Evolutionary conservation across 1,284 basidiomycete genomes (phyloP).

Genomic region (Moesziomyces aphidis): DNA sequence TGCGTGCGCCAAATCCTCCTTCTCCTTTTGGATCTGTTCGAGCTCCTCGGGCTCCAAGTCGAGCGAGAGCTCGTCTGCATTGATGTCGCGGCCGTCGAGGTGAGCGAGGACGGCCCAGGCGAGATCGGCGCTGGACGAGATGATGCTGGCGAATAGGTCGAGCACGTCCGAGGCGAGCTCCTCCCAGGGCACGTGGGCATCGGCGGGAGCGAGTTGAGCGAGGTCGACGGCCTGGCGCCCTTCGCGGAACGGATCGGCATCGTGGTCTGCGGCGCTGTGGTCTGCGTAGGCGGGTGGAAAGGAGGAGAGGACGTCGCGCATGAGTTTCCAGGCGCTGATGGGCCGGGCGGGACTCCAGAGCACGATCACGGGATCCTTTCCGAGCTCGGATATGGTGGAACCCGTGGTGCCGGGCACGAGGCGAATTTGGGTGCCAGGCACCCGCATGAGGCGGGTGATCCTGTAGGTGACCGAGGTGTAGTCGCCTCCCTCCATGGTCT

Average conservation of each 20-base stretch:
- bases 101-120: slow-evolving; percentile 77
- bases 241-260: slow-evolving; percentile 39
- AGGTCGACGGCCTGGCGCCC: slow-evolving; percentile 41
- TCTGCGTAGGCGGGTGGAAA: slow-evolving; percentile 67
- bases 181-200: slow-evolving; percentile 31
- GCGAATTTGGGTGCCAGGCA: slow-evolving; percentile 78
- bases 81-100: slow-evolving; percentile 70
- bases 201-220: slow-evolving; percentile 38
- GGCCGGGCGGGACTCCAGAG: slow-evolving; percentile 84
- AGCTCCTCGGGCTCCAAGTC: slow-evolving; percentile 49
- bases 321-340: slow-evolving; percentile 78
- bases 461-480: slow-evolving; percentile 74
- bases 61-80: slow-evolving; percentile 39
- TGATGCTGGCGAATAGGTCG: slow-evolving; percentile 81
- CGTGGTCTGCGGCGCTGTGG: slow-evolving; percentile 2
- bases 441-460: slow-evolving; percentile 76
- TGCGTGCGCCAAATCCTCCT: slow-evolving; percentile 44
- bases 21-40: slow-evolving; percentile 43
- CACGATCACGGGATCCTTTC: slow-evolving; percentile 77
- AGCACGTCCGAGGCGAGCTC: slow-evolving; percentile 80
- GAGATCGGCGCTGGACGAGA: slow-evolving; percentile 76
- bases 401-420: slow-evolving; percentile 78
- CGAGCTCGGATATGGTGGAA: slow-evolving; percentile 75
- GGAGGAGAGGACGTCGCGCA: slow-evolving; percentile 80
- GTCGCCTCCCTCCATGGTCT: slow-evolving; percentile 75